Evolutionary conservation across 257 asterid species (phyloP).

Genomic region (Leonotis leonurus): DNA sequence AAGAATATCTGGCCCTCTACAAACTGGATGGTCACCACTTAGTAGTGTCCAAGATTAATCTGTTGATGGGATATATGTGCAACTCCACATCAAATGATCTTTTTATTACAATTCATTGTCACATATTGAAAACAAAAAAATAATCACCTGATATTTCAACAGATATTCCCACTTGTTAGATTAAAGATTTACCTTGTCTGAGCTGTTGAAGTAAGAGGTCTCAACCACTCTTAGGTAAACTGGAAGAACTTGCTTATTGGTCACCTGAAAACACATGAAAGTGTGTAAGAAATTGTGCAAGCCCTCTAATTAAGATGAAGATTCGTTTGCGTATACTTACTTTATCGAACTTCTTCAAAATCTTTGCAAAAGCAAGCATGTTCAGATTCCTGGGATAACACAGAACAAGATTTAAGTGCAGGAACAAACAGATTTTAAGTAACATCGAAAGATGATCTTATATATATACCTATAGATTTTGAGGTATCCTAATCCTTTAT

Average conservation of each 20-base stretch:
- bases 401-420: not conserved
- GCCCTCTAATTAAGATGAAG: not conserved
- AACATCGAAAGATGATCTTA: not conserved
- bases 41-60: constrained; percentile 34
- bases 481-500: constrained; percentile 79
- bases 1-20: constrained; percentile 32
- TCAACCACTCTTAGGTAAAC: constrained; percentile 85
- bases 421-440: not conserved
- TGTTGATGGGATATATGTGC: too few relatives aligned
- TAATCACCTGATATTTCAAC: not conserved
- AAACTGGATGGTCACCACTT: constrained; percentile 38
- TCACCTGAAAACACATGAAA: constrained; percentile 51
- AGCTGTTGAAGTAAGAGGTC: constrained; percentile 81
- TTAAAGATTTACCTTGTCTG: constrained; percentile 71
- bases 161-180: not conserved
- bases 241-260: constrained; percentile 79
- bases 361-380: constrained; percentile 89
- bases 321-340: constrained; percentile 35
- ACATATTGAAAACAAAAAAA: not conserved
- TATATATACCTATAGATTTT: constrained; percentile 82
- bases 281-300: constrained; percentile 2
- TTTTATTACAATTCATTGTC: constrained; percentile 10
- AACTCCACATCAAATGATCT: too few relatives aligned
- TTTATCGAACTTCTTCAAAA: constrained; percentile 91
- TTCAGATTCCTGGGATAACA: constrained; percentile 59